Evolutionary conservation across 2,329 filamentous ascomycete species (phyloP).

Genomic region (Pseudogymnoascus sp.): DNA sequence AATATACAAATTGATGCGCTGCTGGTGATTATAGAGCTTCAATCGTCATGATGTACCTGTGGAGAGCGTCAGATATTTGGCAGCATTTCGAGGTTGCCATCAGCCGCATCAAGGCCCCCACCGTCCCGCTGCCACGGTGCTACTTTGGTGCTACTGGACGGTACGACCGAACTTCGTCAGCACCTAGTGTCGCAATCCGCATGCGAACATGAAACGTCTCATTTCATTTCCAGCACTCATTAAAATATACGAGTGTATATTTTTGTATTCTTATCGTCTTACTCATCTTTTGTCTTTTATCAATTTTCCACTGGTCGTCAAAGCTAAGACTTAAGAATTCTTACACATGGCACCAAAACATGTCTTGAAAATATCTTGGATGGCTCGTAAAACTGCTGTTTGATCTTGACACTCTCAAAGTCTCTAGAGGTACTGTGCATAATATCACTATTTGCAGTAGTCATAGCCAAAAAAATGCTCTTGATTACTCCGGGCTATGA

Average conservation of each 20-base stretch:
- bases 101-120: constrained; percentile 3
- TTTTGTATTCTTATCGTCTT: neutral
- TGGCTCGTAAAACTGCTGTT: neutral
- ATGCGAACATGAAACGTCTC: constrained; percentile 4
- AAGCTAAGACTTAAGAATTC: neutral
- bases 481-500: neutral
- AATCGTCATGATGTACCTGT: neutral
- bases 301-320: neutral
- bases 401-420: neutral
- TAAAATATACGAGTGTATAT: neutral
- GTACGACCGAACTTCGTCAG: neutral
- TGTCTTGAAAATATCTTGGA: neutral
- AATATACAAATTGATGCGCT: neutral
- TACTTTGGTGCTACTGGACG: neutral
- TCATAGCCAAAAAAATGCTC: neutral
- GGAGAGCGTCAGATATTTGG: neutral
- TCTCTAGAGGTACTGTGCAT: neutral
- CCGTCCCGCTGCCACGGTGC: neutral
- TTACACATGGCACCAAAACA: constrained; percentile 1
- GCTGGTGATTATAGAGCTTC: neutral
- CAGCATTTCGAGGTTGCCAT: neutral
- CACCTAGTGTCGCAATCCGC: constrained; percentile 1
- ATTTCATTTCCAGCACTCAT: neutral
- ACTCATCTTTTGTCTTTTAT: neutral
- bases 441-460: neutral